A percentile compares a stretch with the other conserved stretches of the same genome.
Conservation (phyloP, 2,329 filamentous ascomycete genomes). For the Colletotrichum sp. region DNA sequence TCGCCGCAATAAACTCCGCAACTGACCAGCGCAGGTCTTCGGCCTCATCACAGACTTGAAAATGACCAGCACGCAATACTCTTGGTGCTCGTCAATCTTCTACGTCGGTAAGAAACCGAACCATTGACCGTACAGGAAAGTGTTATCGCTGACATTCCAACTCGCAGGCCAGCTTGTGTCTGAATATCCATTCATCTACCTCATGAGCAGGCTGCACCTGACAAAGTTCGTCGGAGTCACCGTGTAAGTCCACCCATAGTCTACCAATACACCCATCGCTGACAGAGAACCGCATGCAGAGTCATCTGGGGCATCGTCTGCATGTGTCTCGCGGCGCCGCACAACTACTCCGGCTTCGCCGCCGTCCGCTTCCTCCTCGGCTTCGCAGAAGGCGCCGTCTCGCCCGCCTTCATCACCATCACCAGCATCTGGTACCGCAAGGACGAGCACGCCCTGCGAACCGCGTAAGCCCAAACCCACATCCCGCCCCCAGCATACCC, state of each 20-base stretch:
- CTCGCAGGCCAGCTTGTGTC: slow-evolving; percentile 44
- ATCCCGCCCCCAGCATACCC: fast-evolving
- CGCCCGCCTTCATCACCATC: slow-evolving; percentile 36
- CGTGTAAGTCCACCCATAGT: slow-evolving; percentile 35
- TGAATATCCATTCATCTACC: slow-evolving; percentile 55
- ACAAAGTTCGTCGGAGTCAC: slow-evolving; percentile 54
- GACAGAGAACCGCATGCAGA: slow-evolving; percentile 11
- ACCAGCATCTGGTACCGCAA: slow-evolving; percentile 36
- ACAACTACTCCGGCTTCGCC: slow-evolving; percentile 42
- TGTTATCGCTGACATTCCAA: fast-evolving
- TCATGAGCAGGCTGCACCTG: slow-evolving; percentile 54
- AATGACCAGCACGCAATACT: slow-evolving; percentile 50
- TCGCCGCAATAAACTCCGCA: too few species aligned
- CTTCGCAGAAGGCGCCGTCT: slow-evolving; percentile 37
- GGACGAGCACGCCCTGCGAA: slow-evolving; percentile 33
- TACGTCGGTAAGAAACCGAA: slow-evolving; percentile 33
- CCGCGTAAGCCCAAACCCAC: slow-evolving; percentile 18
- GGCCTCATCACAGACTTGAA: slow-evolving; percentile 51
- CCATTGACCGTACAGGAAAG: fast-evolving
- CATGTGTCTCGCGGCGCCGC: slow-evolving; percentile 48
- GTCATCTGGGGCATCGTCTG: slow-evolving; percentile 48
- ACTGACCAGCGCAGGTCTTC: slow-evolving; percentile 35
- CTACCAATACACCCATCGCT: neutral
- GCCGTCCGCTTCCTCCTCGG: slow-evolving; percentile 47
- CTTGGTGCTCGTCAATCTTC: slow-evolving; percentile 48